Evolutionary conservation across 768 basidiomycete species (phyloP).

Genomic region (Leccinum rimulosum): DNA sequence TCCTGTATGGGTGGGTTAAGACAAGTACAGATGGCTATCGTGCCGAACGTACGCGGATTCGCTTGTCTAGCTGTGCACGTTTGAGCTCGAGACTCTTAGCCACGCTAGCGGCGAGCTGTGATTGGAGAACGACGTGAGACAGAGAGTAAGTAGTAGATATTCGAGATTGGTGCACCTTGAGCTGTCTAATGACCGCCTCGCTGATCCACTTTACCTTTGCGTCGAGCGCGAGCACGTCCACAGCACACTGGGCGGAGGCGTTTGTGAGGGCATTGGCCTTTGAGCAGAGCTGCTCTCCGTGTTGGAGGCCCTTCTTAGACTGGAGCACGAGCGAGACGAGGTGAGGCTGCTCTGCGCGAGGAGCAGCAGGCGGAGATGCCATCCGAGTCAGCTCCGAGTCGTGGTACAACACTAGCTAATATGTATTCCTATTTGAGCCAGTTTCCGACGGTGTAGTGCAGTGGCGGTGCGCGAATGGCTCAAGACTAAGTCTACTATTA

Average conservation of each 20-base stretch:
- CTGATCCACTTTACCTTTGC: constrained; percentile 79
- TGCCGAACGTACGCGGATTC: constrained; percentile 52
- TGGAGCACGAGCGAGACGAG: constrained; percentile 75
- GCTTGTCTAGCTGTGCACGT: constrained; percentile 54
- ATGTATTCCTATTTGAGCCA: no score
- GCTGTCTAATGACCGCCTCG: constrained; percentile 71
- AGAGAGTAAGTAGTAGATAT: rapidly evolving
- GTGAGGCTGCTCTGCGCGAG: constrained; percentile 47
- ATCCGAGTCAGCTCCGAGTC: constrained; percentile 6
- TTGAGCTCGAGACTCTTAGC: constrained; percentile 76
- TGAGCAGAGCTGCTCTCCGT: constrained; percentile 73
- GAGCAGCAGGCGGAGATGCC: constrained; percentile 17
- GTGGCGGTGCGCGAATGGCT: no score
- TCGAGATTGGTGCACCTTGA: constrained; percentile 50
- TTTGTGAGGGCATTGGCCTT: constrained; percentile 63
- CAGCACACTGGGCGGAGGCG: constrained; percentile 59
- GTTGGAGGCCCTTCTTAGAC: constrained; percentile 80
- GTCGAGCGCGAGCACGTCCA: constrained; percentile 75
- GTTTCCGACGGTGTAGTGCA: no score
- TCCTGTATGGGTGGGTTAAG: constrained; percentile 43
- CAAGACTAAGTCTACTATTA: no score
- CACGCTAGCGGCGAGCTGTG: constrained; percentile 66
- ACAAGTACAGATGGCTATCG: not conserved
- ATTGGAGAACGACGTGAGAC: not conserved
- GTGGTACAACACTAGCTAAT: not conserved